A percentile compares a stretch with the other conserved stretches of the same genome.
Conservation (phyloP, 2,329 filamentous ascomycete genomes). For the Colletotrichum neosansevieriae region DNA sequence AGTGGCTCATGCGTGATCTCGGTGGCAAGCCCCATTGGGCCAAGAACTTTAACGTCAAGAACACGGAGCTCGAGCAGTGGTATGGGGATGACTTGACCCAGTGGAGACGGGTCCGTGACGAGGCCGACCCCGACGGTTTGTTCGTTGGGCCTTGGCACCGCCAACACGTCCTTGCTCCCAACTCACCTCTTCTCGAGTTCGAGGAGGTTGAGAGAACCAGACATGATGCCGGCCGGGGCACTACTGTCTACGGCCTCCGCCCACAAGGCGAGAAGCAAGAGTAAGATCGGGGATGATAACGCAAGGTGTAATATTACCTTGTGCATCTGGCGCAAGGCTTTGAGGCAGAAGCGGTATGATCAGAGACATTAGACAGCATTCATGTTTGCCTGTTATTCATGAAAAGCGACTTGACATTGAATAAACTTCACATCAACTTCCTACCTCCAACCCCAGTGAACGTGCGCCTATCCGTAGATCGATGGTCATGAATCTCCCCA, state of each 20-base stretch:
- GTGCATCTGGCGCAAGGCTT: not conserved
- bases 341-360: not conserved
- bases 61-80: conserved; percentile 70
- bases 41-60: conserved; percentile 82
- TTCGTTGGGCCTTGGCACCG: conserved; percentile 94
- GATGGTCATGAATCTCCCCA: not conserved
- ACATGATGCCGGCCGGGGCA: conserved; percentile 32
- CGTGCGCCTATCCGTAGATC: not conserved
- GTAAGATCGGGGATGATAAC: not conserved
- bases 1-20: conserved; percentile 89
- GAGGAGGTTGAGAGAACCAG: conserved; percentile 52
- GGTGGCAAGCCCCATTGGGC: conserved; percentile 92
- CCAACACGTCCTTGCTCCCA: conserved; percentile 67
- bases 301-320: not conserved
- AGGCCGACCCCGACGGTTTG: conserved; percentile 84
- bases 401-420: conserved; percentile 14
- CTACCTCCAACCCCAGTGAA: not conserved
- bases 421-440: not conserved
- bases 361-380: conserved; percentile 1
- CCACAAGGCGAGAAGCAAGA: not conserved
- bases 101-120: conserved; percentile 77
- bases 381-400: conserved; percentile 7
- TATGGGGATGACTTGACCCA: conserved; percentile 75
- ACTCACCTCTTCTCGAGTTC: conserved; percentile 49
- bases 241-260: conserved; percentile 31